These are phyloP conservation scores for Hygrocybe coccinea DNA, from an alignment of 768 basidiomycete genomes.

Conservation along the genomic window DNA sequence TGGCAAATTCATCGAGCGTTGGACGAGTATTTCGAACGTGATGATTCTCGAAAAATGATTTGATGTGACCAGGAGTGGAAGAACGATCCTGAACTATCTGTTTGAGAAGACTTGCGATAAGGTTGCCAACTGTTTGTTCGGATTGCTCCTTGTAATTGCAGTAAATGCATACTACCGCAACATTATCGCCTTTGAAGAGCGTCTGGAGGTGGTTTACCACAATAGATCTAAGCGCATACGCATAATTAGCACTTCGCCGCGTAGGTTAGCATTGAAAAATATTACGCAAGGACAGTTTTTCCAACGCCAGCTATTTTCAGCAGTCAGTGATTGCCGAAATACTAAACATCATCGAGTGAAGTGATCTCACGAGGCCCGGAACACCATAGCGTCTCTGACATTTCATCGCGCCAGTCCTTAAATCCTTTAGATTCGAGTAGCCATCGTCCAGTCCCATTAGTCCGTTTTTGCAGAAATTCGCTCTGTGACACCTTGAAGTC, in stretches of 20 bases:
- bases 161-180: not conserved
- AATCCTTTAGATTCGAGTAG: constrained; percentile 1
- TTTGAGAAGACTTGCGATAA: constrained; percentile 3
- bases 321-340: too few species aligned
- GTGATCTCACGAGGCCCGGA: constrained; percentile 9
- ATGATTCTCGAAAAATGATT: not conserved
- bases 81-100: not conserved
- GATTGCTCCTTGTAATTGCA: constrained; percentile 1
- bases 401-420: not conserved
- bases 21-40: too few species aligned
- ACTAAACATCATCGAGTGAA: not conserved
- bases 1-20: not conserved
- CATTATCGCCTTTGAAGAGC: not conserved
- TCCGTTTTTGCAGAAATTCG: not conserved
- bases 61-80: not conserved
- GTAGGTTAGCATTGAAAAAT: not conserved
- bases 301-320: constrained; percentile 10
- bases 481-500: constrained; percentile 5
- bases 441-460: constrained; percentile 8
- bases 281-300: constrained; percentile 9
- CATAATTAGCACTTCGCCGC: too few species aligned
- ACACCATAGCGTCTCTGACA: constrained; percentile 6
- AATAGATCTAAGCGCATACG: not conserved
- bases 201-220: not conserved
- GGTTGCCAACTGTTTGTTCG: not conserved